Evolutionary conservation across 495 filamentous ascomycete species (phyloP), one percentile per base, ranked within the genome.

Genomic region (Thermochaetoides thermophila): DNA sequence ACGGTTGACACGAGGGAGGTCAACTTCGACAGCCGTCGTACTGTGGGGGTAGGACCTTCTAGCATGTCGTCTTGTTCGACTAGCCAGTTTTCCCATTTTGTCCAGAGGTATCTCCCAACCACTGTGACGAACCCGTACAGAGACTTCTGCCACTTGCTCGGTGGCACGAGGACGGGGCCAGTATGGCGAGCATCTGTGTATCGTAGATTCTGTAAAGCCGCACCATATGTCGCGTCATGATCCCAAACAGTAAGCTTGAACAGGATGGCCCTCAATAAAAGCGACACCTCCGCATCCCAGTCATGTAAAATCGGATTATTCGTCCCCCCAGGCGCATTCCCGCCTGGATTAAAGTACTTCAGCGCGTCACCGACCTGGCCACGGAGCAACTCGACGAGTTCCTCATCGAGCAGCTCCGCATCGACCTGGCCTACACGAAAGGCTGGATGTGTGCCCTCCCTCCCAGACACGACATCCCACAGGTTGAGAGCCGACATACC

Each of bases 221-320:
- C 91, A 35, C 89, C 89, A 51, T 99, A 99, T 0, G 81, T 86
- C 13, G 91, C 79, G 58, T 93, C 59, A 52, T 94, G 81, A 51
- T 96, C 86, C 89, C 89, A 99, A 31, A 96, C 81, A 1, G 80
- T 80, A 38, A 99, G 68, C 53, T 96, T 96, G 64, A 92, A 99
- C 11, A 99, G 62, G 2, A 85, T 63, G 5, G 76, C 71, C 9
- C 91, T 71, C 34, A 99, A 64, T 1, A 61, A 66, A 14, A 93
- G 63, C 32, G 77, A 64, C 27, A 96, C 86, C 56, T 96, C 89
- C 27, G 82, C 64, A 3, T 76, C 76, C 78, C 80, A 94, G 31
- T 91, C 81, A 46, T 91, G 82, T 33, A 65, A 58, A 11, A 69
- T 37, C 20, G 33, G 31, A 19, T 29, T 36, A 7, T 27, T 33